Evolutionary conservation across 805 yeast species (phyloP).

Genomic region (Nakazawaea ernobii): DNA sequence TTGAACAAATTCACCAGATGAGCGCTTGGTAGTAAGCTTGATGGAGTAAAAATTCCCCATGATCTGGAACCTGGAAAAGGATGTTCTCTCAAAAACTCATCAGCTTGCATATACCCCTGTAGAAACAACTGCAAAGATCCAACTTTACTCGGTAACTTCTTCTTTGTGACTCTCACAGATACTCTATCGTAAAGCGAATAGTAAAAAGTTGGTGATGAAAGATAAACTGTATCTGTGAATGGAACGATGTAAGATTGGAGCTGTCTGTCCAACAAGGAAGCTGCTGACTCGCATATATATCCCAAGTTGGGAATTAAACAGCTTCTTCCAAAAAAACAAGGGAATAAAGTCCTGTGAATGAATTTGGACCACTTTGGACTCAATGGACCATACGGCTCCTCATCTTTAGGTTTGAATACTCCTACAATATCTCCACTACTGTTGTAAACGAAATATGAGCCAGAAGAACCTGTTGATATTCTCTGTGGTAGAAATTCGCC

Average conservation of each 20-base stretch:
- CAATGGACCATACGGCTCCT: conserved; percentile 74
- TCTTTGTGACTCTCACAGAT: conserved; percentile 15
- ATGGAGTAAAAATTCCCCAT: conserved; percentile 4
- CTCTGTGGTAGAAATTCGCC: conserved; percentile 40
- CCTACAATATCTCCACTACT: conserved; percentile 37
- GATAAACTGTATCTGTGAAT: conserved; percentile 49
- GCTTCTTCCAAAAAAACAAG: conserved; percentile 71
- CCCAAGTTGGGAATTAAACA: conserved; percentile 71
- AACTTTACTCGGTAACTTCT: conserved; percentile 37
- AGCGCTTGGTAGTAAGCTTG: not conserved
- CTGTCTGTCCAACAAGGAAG: conserved; percentile 58
- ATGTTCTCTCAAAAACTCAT: conserved; percentile 45
- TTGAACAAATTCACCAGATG: conserved; percentile 26
- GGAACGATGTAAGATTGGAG: conserved; percentile 59
- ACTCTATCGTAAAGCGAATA: conserved; percentile 43
- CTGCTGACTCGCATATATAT: conserved; percentile 68
- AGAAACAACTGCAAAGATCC: conserved; percentile 68
- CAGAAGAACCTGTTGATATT: conserved; percentile 63
- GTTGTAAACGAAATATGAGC: conserved; percentile 55
- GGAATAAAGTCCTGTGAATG: conserved; percentile 69
- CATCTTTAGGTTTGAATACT: conserved; percentile 74
- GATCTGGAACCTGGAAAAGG: conserved; percentile 49
- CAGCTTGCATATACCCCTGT: conserved; percentile 54
- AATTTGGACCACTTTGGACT: conserved; percentile 80
- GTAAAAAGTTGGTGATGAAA: conserved; percentile 46